phyloP scores from a whole-genome alignment of 1,139 yeast species.

The Pneumocystis canis region DNA sequence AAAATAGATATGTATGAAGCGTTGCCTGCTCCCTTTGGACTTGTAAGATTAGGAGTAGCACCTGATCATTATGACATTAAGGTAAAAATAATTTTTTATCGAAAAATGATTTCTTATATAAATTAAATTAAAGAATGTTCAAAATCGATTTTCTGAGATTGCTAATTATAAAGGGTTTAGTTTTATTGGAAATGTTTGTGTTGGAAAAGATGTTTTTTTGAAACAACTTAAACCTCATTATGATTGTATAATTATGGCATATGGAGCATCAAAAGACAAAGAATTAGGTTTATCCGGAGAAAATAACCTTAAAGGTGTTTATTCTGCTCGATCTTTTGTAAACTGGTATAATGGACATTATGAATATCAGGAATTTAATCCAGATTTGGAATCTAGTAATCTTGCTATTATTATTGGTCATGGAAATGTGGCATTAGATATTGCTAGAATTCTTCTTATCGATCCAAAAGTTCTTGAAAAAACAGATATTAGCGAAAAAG shows the following conservation, averaged over 20 bases:
- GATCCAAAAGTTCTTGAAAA: constrained; percentile 33
- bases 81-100: constrained; percentile 12
- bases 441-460: constrained; percentile 62
- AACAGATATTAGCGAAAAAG: constrained; percentile 62
- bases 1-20: constrained; percentile 47
- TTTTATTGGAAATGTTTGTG: constrained; percentile 59
- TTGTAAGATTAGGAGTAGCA: constrained; percentile 91
- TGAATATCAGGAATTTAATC: constrained; percentile 32
- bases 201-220: constrained; percentile 40
- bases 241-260: constrained; percentile 62
- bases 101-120: constrained; percentile 22
- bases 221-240: constrained; percentile 38
- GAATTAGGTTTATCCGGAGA: constrained; percentile 47
- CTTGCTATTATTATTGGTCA: constrained; percentile 79
- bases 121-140: constrained; percentile 30
- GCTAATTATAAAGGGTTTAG: constrained; percentile 38
- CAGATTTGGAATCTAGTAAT: constrained; percentile 45
- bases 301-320: constrained; percentile 38
- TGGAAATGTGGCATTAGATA: constrained; percentile 94
- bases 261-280: constrained; percentile 65
- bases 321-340: constrained; percentile 77
- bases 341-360: constrained; percentile 96
- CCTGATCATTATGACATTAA: constrained; percentile 98
- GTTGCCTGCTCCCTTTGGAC: constrained; percentile 80
- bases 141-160: constrained; percentile 55